Evolutionary conservation across 2,329 filamentous ascomycete genomes (phyloP), one percentile per base, ranked within the genome.

Genomic region (Pyrenophora seminiperda): DNA sequence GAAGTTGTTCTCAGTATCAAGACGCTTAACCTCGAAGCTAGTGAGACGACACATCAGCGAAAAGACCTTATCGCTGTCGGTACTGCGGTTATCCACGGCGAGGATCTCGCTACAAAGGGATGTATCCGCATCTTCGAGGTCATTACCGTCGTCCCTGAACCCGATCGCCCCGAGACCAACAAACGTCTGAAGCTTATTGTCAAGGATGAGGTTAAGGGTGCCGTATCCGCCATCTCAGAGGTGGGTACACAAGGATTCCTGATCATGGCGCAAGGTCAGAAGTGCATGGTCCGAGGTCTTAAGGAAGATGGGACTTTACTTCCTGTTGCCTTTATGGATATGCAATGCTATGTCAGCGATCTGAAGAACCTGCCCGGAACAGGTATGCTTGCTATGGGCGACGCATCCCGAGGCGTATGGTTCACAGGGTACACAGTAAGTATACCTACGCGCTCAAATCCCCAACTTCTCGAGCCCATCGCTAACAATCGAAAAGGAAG

Each of bases 321-420:
- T 1, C 94, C 94, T 0, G 93, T 99, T 3, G 94, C 94, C 0
- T 99, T 99, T 68, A 89, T 99, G 81, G 94, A 99, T 67, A 95
- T 97, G 86, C 94, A 90, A 75, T 95, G 90, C 73, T 94, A 96
- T 65, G 90, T 96, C 10, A 90, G 86, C 2, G 85, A 88, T n/a
- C 83, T 91, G 45, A 94, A 92, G 67, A 90, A 91, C 63, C 80
- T 99, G 14, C 85, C 86, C 3, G 85, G 88, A 1, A 95, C 91
- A 0, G 92, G 93, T 0, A 80, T 99, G 69, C 91, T 90, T 65
- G 80, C 96, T 9, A 86, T 97, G 76, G 89, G 90, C 0, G 94
- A 99, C 75, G 90, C 89, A 0, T 86, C 94, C 69, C 96, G 96
- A 76, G 94, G 94, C 0, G 80, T 97, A 2, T 97, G 94, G 91